phyloP scores from a whole-genome alignment of 2,329 filamentous ascomycete genomes.

The Aureobasidium sp. region DNA sequence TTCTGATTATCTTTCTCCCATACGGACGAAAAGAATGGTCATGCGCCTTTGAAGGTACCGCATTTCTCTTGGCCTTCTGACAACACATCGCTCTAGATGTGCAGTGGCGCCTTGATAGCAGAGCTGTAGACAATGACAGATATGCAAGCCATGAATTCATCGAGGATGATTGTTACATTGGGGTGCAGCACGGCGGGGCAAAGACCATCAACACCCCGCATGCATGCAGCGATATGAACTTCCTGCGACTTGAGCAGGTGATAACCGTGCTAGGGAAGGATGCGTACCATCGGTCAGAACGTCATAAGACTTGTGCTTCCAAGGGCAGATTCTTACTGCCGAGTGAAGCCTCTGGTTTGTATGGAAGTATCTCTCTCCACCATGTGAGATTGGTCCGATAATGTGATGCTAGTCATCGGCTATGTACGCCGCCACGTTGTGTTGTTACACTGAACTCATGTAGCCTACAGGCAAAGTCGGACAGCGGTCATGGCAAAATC shows the following conservation, averaged over 20 bases:
- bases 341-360: not conserved
- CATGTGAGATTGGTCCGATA: no score
- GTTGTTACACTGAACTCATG: not conserved
- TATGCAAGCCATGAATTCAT: not conserved
- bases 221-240: not conserved
- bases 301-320: not conserved
- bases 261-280: not conserved
- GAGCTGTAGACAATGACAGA: not conserved
- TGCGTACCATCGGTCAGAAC: not conserved
- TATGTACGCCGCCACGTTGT: not conserved
- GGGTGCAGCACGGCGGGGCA: not conserved
- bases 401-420: not conserved
- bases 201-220: not conserved
- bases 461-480: not conserved
- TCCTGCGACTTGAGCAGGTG: not conserved
- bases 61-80: not conserved
- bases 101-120: not conserved
- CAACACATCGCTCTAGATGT: not conserved
- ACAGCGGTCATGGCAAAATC: not conserved
- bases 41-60: conserved; percentile 10
- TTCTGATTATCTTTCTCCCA: not conserved
- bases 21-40: not conserved
- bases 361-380: not conserved
- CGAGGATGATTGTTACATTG: not conserved
- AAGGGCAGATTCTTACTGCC: not conserved